Evolutionary conservation across 306 rosid genomes (phyloP).

Genomic region (Quercus rubra): DNA sequence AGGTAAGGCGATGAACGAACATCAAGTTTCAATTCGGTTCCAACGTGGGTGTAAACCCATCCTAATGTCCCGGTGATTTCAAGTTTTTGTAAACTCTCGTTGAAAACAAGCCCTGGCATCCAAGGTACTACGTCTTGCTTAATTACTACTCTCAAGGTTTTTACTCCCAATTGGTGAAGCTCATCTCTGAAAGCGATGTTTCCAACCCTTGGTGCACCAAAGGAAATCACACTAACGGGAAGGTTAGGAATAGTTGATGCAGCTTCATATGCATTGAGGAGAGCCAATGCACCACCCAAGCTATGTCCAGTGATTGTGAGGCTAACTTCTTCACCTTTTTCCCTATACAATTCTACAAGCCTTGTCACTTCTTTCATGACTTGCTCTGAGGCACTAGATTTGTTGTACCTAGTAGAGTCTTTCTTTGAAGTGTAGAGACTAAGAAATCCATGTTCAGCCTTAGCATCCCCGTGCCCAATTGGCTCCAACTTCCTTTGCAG

Average conservation of each 20-base stretch:
- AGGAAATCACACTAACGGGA: conserved; percentile 54
- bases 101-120: background rate
- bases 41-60: background rate
- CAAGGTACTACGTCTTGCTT: background rate
- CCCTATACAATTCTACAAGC: conserved; percentile 27
- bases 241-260: conserved; percentile 27
- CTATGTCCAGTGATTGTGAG: conserved; percentile 74
- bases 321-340: conserved; percentile 54
- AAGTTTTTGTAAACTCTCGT: conserved; percentile 24
- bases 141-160: background rate
- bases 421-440: conserved; percentile 51
- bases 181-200: conserved; percentile 37
- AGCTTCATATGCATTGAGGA: conserved; percentile 57
- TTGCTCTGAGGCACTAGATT: conserved; percentile 68
- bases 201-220: conserved; percentile 53
- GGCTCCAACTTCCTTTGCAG: conserved; percentile 48
- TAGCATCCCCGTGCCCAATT: conserved; percentile 35
- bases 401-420: conserved; percentile 51
- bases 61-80: background rate
- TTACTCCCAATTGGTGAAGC: conserved; percentile 44
- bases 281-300: conserved; percentile 67
- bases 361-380: conserved; percentile 44
- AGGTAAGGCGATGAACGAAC: conserved; percentile 50
- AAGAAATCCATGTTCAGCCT: conserved; percentile 64
- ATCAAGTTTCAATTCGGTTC: conserved; percentile 30